Evolutionary conservation across 176 grass and related monocot genomes (phyloP).

Genomic region (Chloris gayana): DNA sequence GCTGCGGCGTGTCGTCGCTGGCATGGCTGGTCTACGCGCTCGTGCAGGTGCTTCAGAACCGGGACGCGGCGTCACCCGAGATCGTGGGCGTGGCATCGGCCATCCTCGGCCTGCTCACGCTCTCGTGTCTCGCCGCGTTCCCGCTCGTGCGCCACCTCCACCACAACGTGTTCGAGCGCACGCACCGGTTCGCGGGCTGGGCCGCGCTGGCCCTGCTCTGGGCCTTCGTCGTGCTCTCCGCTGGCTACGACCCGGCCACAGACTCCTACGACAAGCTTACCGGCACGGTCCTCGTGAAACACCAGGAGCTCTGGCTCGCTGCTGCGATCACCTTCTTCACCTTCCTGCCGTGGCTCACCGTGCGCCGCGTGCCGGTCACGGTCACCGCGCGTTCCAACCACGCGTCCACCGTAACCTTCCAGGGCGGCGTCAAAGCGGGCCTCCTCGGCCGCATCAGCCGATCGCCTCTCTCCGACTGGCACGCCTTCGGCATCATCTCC

Average conservation of each 20-base stretch:
- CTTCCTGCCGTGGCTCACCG: conserved; percentile 64
- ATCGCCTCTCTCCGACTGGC: conserved; percentile 78
- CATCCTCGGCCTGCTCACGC: conserved; percentile 47
- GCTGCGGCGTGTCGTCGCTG: conserved; percentile 61
- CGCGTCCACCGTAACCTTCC: conserved; percentile 65
- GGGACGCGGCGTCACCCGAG: conserved; percentile 28
- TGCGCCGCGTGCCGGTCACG: conserved; percentile 54
- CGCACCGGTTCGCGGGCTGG: conserved; percentile 72
- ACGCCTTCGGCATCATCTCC: conserved; percentile 84
- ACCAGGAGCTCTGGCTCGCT: conserved; percentile 62
- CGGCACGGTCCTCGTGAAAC: conserved; percentile 19
- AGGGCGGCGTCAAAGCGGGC: conserved; percentile 54
- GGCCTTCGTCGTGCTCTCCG: conserved; percentile 57
- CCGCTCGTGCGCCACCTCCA: conserved; percentile 71
- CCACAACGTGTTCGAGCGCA: conserved; percentile 75
- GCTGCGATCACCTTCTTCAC: conserved; percentile 67
- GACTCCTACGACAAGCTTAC: conserved; percentile 51
- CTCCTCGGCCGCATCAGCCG: conserved; percentile 76
- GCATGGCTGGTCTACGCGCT: conserved; percentile 57
- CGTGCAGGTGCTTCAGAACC: conserved; percentile 13
- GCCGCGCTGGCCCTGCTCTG: conserved; percentile 52
- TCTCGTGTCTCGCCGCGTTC: conserved; percentile 57
- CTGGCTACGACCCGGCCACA: conserved; percentile 40
- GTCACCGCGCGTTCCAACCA: conserved; percentile 58
- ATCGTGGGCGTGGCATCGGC: conserved; percentile 47